phyloP scores from a whole-genome alignment of 768 basidiomycete species.

The Psilocybe azurescens region DNA sequence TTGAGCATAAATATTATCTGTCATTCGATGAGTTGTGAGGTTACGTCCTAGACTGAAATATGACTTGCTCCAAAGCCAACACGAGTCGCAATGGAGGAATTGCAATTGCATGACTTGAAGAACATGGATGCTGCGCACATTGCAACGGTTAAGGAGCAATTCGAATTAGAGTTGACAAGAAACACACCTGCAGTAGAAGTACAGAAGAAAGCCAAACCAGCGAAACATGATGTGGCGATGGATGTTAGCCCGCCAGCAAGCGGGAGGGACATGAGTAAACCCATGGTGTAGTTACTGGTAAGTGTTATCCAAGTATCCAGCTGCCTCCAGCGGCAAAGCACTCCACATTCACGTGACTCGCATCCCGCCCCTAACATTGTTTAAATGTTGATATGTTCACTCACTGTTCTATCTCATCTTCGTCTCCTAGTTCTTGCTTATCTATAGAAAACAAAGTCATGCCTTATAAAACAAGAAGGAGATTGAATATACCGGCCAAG shows the following conservation, averaged over 20 bases:
- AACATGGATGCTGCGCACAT: slow-evolving; percentile 81
- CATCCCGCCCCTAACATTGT: too few species aligned
- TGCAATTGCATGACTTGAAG: slow-evolving; percentile 99
- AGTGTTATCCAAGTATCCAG: too few species aligned
- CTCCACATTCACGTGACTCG: too few species aligned
- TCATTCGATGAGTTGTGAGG: not conserved
- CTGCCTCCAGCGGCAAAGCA: too few species aligned
- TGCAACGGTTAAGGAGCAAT: not conserved
- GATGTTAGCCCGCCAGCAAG: slow-evolving; percentile 70
- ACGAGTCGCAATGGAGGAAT: slow-evolving; percentile 96
- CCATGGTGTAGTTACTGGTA: slow-evolving; percentile 51
- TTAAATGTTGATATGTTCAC: too few species aligned
- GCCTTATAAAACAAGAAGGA: too few species aligned
- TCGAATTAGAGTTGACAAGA: not conserved
- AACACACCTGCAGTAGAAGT: slow-evolving; percentile 81
- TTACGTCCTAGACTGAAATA: not conserved
- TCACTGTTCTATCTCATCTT: too few species aligned
- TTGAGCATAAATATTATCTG: slow-evolving; percentile 96
- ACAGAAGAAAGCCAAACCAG: slow-evolving; percentile 83
- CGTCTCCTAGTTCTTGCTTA: too few species aligned
- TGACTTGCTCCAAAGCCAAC: slow-evolving; percentile 87
- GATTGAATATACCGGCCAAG: too few species aligned
- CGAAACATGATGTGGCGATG: slow-evolving; percentile 84
- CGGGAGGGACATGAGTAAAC: slow-evolving; percentile 75
- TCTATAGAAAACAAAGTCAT: too few species aligned